Evolutionary conservation across 2,329 filamentous ascomycete genomes (phyloP), one percentile per base, ranked within the genome.

Genomic region (Massarina eburnea): DNA sequence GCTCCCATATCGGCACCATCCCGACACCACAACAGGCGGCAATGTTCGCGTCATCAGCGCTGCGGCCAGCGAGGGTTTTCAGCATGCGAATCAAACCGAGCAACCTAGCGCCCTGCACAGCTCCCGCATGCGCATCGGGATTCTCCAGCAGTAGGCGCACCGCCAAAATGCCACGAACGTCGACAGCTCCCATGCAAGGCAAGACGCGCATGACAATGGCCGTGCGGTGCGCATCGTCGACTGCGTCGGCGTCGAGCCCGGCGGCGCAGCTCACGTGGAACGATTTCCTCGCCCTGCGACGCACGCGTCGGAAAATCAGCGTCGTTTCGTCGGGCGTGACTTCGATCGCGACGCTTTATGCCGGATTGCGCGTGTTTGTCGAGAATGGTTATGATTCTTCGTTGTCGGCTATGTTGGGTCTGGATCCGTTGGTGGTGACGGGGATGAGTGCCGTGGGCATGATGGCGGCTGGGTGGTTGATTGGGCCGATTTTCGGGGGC

Each of bases 211-310:
- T 43, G 45, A 52, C 35, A 22, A 32, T 42, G 14, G 39, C 39
- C 34, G 47, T 51, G 21, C 62, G 66, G 24, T 49, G 55, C 39
- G 62, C 62, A n/a, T 64, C 67, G 7, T 55, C 61, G 12, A 51
- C 40, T 41, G 21, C 53, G 9, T 17, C 62, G 6, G 21, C 52
- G 22, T 39, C 54, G 12, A 43, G 40, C 39, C 40, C 52, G 33
- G 46, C 14, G 34, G 52, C 56, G 9, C 58, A 70, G 45, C 70
- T 79, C 29, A 76, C 76, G 73, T 97, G 92, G 92, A 86, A 96
- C 75, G 84, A 83, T 41, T 97, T 96, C 78, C 95, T 97, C 78
- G 83, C 84, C 67, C 85, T 97, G 49, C 90, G 92, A 64, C 88
- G 90, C 61, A 87, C 85, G 49, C 88, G 92, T 45, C 86, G 92